Conservation (phyloP, 257 asterid species). For the Nicotiana undulata region DNA sequence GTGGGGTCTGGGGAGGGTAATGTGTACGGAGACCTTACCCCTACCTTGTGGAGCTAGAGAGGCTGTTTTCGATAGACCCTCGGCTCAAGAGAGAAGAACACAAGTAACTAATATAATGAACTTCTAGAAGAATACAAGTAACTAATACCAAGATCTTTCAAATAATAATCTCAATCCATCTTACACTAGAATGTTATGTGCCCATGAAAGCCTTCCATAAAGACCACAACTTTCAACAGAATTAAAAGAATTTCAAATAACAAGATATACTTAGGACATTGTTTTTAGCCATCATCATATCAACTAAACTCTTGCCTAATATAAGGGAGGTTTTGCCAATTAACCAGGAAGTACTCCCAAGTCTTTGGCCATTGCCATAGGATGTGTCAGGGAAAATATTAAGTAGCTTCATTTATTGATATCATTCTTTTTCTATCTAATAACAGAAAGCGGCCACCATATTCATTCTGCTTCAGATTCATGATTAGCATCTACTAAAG, state of each 20-base stretch:
- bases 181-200: background rate
- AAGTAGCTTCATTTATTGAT: background rate
- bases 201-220: background rate
- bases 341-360: background rate
- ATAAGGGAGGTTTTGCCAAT: background rate
- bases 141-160: background rate
- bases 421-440: background rate
- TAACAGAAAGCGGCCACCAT: background rate
- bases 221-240: background rate
- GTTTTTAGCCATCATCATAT: background rate
- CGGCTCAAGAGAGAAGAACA: no score
- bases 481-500: background rate
- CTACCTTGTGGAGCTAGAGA: no score
- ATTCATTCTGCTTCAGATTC: background rate
- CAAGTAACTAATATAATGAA: background rate
- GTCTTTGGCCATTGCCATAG: background rate
- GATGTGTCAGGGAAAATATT: background rate
- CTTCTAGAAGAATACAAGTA: background rate
- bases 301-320: background rate
- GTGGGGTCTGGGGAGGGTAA: no score
- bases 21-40: no score
- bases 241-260: background rate
- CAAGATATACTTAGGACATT: background rate
- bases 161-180: background rate
- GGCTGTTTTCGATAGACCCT: no score